These are phyloP conservation scores for Emergomyces pasteurianus DNA, from an alignment of 2,329 filamentous ascomycete species.

Conservation along the genomic window DNA sequence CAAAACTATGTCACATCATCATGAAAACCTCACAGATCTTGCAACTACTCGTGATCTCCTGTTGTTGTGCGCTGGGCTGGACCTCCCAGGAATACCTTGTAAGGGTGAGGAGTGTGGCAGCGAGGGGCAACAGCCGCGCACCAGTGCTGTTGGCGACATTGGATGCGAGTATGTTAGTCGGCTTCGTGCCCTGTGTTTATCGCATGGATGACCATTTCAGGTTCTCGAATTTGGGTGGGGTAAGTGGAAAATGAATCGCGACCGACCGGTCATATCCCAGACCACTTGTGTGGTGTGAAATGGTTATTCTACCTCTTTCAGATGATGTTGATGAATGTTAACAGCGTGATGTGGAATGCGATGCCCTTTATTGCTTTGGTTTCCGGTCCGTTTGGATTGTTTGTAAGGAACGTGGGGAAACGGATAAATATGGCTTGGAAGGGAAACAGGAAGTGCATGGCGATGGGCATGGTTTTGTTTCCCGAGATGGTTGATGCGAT, in stretches of 20 bases:
- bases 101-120: constrained; percentile 30
- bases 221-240: constrained; percentile 13
- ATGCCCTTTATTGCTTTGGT: background rate
- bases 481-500: no score
- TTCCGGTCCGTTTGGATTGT: constrained; percentile 2
- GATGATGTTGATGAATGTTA: constrained; percentile 10
- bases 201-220: constrained; percentile 31
- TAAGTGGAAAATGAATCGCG: constrained; percentile 31
- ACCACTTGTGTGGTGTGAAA: constrained; percentile 11
- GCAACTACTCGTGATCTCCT: constrained; percentile 40
- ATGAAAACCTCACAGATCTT: constrained; percentile 39
- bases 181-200: constrained; percentile 13
- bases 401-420: constrained; percentile 1
- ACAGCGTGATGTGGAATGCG: constrained; percentile 7
- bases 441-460: no score
- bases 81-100: constrained; percentile 11
- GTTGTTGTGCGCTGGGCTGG: constrained; percentile 30
- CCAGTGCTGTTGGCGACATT: constrained; percentile 28
- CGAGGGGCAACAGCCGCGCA: constrained; percentile 15
- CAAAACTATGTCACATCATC: constrained; percentile 30
- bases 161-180: constrained; percentile 8
- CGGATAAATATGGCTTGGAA: background rate
- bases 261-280: constrained; percentile 16
- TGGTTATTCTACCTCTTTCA: constrained; percentile 14
- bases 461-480: no score